Percentiles rank a stretch among this genome's conserved stretches.
phyloP scores from a whole-genome alignment of 208 protist species.

The Phytomonas sp. region DNA sequence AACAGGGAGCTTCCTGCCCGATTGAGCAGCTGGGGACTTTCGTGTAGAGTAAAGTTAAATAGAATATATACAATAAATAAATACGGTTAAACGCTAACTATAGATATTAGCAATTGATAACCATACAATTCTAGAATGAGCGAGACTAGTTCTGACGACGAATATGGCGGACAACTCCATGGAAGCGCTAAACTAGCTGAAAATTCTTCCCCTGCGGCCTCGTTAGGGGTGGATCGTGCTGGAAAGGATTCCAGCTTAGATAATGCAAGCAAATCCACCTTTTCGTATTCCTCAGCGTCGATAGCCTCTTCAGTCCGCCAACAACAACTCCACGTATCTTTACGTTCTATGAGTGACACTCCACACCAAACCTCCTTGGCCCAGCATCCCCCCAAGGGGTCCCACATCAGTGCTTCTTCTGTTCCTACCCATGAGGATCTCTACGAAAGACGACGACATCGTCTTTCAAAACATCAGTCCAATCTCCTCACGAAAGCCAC shows the following conservation, averaged over 20 bases:
- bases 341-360: neutral
- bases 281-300: neutral
- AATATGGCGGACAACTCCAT: neutral
- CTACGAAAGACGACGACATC: slow-evolving; percentile 2
- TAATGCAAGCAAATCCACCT: neutral
- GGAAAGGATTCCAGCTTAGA: neutral
- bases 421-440: neutral
- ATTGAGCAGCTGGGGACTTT: neutral
- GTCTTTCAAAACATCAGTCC: neutral
- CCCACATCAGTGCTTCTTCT: neutral
- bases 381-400: neutral
- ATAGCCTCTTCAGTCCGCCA: neutral
- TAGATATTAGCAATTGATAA: neutral
- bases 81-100: neutral
- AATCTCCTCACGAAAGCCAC: neutral
- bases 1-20: neutral
- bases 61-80: neutral
- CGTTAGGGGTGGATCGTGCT: neutral
- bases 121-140: neutral
- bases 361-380: neutral
- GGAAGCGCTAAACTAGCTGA: neutral
- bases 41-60: neutral
- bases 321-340: neutral
- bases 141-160: neutral
- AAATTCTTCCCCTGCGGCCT: neutral